Conservation (phyloP, 306 rosid genomes). For the Lathyrus oleraceus region DNA sequence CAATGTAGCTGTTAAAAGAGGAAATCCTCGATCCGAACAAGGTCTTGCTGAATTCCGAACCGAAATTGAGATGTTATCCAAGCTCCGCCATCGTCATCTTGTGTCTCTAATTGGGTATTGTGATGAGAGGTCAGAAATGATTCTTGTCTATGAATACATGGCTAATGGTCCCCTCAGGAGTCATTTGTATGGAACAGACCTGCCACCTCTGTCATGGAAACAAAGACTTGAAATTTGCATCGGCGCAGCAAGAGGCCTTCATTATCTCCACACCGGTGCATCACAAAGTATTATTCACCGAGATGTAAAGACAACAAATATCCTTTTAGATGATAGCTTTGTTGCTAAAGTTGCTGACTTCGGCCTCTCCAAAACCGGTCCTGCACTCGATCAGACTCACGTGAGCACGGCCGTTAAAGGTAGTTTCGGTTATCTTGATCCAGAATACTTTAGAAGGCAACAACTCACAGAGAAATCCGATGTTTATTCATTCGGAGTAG, state of each 20-base stretch:
- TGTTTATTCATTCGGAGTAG: conserved; percentile 96
- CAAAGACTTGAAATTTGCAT: conserved; percentile 93
- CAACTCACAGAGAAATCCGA: conserved; percentile 99
- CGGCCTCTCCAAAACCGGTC: conserved; percentile 95
- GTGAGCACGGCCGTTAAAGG: conserved; percentile 99
- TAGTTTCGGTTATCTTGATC: conserved; percentile 97
- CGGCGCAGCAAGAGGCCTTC: conserved; percentile 97
- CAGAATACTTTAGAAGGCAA: conserved; percentile 94
- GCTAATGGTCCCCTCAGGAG: conserved; percentile 96
- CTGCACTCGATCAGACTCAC: conserved; percentile 94
- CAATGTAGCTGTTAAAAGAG: conserved; percentile 87
- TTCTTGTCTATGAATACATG: conserved; percentile 95
- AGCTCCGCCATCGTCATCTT: conserved; percentile 95
- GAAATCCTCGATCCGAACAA: conserved; percentile 92
- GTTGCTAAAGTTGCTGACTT: conserved; percentile 98
- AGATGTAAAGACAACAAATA: conserved; percentile 96
- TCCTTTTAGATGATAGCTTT: conserved; percentile 87
- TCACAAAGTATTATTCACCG: conserved; percentile 93
- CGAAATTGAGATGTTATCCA: conserved; percentile 93
- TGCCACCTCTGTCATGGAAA: conserved; percentile 83
- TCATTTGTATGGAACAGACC: conserved; percentile 88
- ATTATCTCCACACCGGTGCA: conserved; percentile 94
- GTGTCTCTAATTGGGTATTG: conserved; percentile 97
- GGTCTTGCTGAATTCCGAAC: conserved; percentile 94
- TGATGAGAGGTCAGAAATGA: conserved; percentile 94